phyloP scores from a whole-genome alignment of 208 protist species.

The Acanthamoeba lenticulata region DNA sequence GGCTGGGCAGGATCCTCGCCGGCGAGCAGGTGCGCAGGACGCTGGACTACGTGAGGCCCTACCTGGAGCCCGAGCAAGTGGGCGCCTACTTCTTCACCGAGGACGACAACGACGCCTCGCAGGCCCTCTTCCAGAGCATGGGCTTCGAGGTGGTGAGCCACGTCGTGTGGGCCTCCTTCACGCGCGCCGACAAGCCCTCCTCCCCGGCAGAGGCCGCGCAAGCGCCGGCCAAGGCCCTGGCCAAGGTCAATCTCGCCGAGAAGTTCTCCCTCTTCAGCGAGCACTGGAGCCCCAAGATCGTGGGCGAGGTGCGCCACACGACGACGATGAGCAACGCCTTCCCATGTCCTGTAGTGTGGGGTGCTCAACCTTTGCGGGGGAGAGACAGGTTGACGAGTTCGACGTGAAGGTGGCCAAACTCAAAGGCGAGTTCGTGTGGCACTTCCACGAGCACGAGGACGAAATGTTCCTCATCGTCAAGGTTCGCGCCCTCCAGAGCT shows the following conservation, averaged over 20 bases:
- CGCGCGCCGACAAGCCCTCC: background rate
- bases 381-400: background rate
- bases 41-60: background rate
- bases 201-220: background rate
- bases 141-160: background rate
- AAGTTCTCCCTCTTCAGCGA: background rate
- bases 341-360: too few relatives aligned
- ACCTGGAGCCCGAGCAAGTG: background rate
- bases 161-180: background rate
- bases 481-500: background rate
- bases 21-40: background rate
- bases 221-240: background rate
- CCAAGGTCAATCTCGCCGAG: conserved; percentile 34
- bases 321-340: too few relatives aligned
- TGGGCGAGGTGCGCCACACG: background rate
- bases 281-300: conserved; percentile 45
- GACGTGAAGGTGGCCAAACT: conserved; percentile 56
- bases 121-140: background rate
- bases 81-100: background rate
- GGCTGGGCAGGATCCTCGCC: background rate
- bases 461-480: conserved; percentile 58
- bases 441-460: conserved; percentile 45
- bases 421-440: conserved; percentile 63
- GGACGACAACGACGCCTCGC: background rate
- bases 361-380: background rate